These are phyloP conservation scores for Diaporthe vaccinii DNA, from an alignment of 2,329 filamentous ascomycete species.

Conservation along the genomic window DNA sequence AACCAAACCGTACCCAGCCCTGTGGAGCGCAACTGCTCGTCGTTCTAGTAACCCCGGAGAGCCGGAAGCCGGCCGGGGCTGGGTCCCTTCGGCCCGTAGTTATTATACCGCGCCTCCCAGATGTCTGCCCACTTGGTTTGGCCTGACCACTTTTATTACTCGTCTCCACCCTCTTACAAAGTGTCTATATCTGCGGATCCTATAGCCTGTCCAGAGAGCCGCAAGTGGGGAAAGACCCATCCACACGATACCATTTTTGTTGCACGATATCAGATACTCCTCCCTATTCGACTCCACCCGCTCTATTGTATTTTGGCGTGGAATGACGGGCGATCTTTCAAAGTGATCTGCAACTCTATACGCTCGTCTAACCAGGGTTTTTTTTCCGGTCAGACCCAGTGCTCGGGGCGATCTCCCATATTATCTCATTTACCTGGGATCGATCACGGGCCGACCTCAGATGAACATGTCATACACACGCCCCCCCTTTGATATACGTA, in stretches of 20 bases:
- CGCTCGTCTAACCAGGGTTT: conserved; percentile 1
- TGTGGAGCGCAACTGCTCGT: neutral
- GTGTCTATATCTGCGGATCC: conserved; percentile 6
- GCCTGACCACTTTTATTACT: neutral
- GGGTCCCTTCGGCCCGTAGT: neutral
- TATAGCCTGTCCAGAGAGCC: neutral
- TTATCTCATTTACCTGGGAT: conserved; percentile 17
- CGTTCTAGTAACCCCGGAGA: neutral
- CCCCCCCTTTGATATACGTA: neutral
- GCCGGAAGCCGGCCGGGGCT: conserved; percentile 18
- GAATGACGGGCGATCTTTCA: conserved; percentile 17
- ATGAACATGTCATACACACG: conserved; percentile 1
- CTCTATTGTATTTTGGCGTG: neutral
- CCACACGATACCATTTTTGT: neutral
- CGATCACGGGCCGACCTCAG: conserved; percentile 24
- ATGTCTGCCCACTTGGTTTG: neutral
- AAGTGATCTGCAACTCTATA: conserved; percentile 20
- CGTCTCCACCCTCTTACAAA: neutral
- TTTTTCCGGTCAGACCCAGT: neutral
- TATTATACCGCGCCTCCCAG: neutral
- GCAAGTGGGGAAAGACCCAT: neutral
- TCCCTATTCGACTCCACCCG: neutral
- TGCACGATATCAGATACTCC: conserved; percentile 15
- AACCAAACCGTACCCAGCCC: neutral
- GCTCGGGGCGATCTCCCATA: conserved; percentile 25